phyloP scores from a whole-genome alignment of 1,284 basidiomycete species.

The Spongispora temasekensis region DNA sequence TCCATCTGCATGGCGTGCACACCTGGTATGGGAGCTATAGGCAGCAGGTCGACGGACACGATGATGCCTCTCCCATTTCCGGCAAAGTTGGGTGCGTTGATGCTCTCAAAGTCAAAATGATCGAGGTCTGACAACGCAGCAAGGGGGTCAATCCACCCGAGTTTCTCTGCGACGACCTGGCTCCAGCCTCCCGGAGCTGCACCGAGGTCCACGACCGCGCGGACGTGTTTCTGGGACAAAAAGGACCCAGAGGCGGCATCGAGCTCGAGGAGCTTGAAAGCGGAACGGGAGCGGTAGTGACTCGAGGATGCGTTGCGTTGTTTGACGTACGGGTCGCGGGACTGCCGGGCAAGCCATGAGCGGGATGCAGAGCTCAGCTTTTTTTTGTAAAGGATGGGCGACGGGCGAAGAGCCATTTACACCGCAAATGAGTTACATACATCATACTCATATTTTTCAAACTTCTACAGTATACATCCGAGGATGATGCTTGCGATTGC shows the following conservation, averaged over 20 bases:
- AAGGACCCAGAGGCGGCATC: slow-evolving; percentile 54
- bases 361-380: slow-evolving; percentile 42
- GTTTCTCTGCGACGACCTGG: slow-evolving; percentile 70
- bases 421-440: too few relatives aligned
- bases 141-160: slow-evolving; percentile 42
- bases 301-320: slow-evolving; percentile 48
- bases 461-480: background rate
- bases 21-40: slow-evolving; percentile 66
- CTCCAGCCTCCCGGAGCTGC: slow-evolving; percentile 90
- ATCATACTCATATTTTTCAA: too few relatives aligned
- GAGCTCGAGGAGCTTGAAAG: slow-evolving; percentile 84
- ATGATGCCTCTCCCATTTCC: slow-evolving; percentile 51
- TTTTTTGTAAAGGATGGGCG: slow-evolving; percentile 28
- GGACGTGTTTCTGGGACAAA: slow-evolving; percentile 52
- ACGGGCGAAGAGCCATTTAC: slow-evolving; percentile 35
- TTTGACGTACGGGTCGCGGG: slow-evolving; percentile 67
- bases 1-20: slow-evolving; percentile 72
- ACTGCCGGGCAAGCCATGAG: slow-evolving; percentile 66
- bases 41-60: slow-evolving; percentile 74
- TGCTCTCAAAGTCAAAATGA: background rate
- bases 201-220: slow-evolving; percentile 78
- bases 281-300: slow-evolving; percentile 75
- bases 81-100: too few relatives aligned
- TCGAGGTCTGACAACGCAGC: background rate
- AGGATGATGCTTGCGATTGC: too few relatives aligned